Conservation (phyloP, 2,329 filamentous ascomycete species). For the Sarocladium strictum region DNA sequence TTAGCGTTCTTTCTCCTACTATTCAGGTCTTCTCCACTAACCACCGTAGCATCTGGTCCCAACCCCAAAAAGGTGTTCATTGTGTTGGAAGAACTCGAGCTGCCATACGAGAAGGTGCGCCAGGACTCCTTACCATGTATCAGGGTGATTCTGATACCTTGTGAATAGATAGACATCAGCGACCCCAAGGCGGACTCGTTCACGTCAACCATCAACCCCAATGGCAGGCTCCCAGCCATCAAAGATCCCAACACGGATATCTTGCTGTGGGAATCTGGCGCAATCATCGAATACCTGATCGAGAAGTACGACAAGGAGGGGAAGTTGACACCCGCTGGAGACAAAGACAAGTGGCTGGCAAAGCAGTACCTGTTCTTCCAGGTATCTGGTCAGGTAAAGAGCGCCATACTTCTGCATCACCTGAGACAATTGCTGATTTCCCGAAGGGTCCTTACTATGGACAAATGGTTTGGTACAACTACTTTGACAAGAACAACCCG, state of each 20-base stretch:
- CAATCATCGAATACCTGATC: conserved; percentile 25
- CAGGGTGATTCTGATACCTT: too few species aligned
- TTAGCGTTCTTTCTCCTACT: neutral
- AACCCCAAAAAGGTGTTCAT: conserved; percentile 28
- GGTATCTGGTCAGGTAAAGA: conserved; percentile 27
- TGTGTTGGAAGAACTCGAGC: conserved; percentile 28
- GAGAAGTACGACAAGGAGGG: conserved; percentile 22
- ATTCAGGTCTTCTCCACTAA: neutral
- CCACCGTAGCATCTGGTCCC: conserved; percentile 19
- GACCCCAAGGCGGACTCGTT: conserved; percentile 21
- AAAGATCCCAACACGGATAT: conserved; percentile 27
- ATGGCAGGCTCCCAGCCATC: conserved; percentile 27
- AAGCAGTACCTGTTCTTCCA: conserved; percentile 33
- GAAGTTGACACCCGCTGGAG: conserved; percentile 20
- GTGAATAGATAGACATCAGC: conserved; percentile 14
- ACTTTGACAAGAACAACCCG: conserved; percentile 21
- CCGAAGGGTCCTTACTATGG: conserved; percentile 30
- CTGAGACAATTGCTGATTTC: too few species aligned
- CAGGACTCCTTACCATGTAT: too few species aligned
- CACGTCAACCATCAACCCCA: conserved; percentile 24
- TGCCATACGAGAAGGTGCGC: conserved; percentile 27
- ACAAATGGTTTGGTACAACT: conserved; percentile 25
- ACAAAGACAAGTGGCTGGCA: conserved; percentile 22
- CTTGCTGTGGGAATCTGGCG: conserved; percentile 20
- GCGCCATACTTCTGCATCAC: neutral